These are phyloP conservation scores for Apophysomyces sp. DNA, from an alignment of 371 early-diverging fungal species.

Conservation along the genomic window DNA sequence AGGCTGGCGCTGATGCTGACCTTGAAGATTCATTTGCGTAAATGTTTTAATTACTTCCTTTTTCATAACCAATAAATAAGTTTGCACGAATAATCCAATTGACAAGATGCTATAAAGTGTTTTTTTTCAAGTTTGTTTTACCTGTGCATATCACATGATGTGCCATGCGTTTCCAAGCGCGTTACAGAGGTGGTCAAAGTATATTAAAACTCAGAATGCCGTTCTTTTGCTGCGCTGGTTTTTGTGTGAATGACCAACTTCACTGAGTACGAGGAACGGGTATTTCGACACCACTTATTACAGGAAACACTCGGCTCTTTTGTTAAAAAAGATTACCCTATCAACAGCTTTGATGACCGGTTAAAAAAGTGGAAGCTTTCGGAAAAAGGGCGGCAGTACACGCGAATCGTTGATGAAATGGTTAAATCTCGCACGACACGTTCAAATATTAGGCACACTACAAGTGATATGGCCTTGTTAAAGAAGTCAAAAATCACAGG, in stretches of 20 bases:
- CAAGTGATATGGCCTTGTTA: neutral
- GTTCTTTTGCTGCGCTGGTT: too few relatives aligned
- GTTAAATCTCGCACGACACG: neutral
- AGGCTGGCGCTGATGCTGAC: conserved; percentile 64
- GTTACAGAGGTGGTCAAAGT: too few relatives aligned
- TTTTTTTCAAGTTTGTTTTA: too few relatives aligned
- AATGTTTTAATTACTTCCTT: too few relatives aligned
- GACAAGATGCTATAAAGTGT: too few relatives aligned
- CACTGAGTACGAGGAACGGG: neutral
- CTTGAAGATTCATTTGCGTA: conserved; percentile 74
- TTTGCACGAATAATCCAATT: too few relatives aligned
- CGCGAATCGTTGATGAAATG: neutral
- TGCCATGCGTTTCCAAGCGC: too few relatives aligned
- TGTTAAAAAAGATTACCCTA: neutral
- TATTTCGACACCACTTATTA: neutral
- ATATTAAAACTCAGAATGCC: too few relatives aligned
- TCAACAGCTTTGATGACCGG: neutral
- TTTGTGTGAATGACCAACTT: conserved; percentile 50
- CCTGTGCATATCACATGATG: too few relatives aligned
- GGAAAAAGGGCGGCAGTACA: neutral
- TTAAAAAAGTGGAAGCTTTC: neutral
- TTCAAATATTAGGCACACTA: neutral
- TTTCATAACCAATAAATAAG: too few relatives aligned
- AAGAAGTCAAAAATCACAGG: neutral
- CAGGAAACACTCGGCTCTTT: neutral